Evolutionary conservation across 1,284 basidiomycete genomes (phyloP).

Genomic region (Tausonia pullulans): DNA sequence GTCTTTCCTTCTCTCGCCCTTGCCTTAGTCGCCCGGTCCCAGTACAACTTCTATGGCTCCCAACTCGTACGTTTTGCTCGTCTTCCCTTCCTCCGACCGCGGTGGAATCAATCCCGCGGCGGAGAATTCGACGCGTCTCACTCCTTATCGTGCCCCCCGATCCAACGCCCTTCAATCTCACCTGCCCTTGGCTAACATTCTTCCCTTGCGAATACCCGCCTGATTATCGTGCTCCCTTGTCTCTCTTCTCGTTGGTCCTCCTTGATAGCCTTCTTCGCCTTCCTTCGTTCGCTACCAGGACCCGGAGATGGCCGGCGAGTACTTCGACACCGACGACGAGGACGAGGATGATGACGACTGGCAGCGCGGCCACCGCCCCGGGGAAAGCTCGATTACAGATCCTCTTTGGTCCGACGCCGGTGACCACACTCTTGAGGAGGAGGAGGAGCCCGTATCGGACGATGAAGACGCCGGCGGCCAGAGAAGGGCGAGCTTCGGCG

Average conservation of each 20-base stretch:
- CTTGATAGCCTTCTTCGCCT: constrained; percentile 2
- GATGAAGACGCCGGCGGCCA: background rate
- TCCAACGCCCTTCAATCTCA: background rate
- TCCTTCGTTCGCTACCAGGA: constrained; percentile 6
- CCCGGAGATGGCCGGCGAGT: background rate
- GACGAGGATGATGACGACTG: background rate
- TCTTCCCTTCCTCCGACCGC: background rate
- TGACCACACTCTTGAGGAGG: background rate
- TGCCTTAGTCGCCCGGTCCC: no score
- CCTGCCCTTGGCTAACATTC: background rate
- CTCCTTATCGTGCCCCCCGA: background rate
- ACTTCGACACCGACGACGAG: constrained; percentile 1
- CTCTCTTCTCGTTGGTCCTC: background rate
- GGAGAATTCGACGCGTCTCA: background rate
- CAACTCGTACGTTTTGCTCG: no score
- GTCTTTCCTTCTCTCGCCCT: no score
- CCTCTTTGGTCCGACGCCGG: constrained; percentile 1
- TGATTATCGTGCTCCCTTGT: background rate
- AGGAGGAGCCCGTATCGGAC: background rate
- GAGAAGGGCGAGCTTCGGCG: background rate
- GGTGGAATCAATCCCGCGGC: background rate
- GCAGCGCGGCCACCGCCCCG: background rate
- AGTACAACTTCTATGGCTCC: no score
- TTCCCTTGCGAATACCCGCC: background rate
- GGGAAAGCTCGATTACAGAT: constrained; percentile 3